phyloP scores from a whole-genome alignment of 371 early-diverging fungal species.

The Smittium mucronatum region DNA sequence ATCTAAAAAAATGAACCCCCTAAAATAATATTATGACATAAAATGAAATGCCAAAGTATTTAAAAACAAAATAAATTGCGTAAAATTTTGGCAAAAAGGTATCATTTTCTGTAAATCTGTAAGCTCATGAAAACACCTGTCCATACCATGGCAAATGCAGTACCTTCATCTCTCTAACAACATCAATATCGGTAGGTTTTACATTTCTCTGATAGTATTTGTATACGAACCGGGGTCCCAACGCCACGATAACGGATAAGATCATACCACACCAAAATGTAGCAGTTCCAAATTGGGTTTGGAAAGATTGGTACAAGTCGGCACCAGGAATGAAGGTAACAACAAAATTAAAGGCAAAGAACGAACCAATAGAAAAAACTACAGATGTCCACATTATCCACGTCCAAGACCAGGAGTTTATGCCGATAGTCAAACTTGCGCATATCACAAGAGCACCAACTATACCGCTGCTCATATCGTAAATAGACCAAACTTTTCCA shows the following conservation, averaged over 20 bases:
- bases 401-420: slow-evolving; percentile 65
- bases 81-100: too few species aligned
- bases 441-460: slow-evolving; percentile 60
- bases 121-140: too few species aligned
- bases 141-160: slow-evolving; percentile 33
- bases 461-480: slow-evolving; percentile 53
- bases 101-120: too few species aligned
- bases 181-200: slow-evolving; percentile 56
- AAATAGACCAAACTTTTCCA: slow-evolving; percentile 43
- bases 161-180: slow-evolving; percentile 45
- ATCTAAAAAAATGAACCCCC: too few species aligned
- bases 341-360: slow-evolving; percentile 37
- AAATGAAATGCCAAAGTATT: too few species aligned
- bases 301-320: slow-evolving; percentile 45
- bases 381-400: slow-evolving; percentile 40
- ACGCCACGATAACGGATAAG: slow-evolving; percentile 41
- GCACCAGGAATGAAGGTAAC: slow-evolving; percentile 23
- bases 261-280: slow-evolving; percentile 61
- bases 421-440: slow-evolving; percentile 65
- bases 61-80: too few species aligned
- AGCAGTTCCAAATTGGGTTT: slow-evolving; percentile 42
- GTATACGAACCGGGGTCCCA: slow-evolving; percentile 49
- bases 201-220: slow-evolving; percentile 48
- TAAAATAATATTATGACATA: too few species aligned
- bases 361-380: slow-evolving; percentile 39